Conservation (phyloP, 306 rosid genomes). For the peach (Prunus persica) region Prunus_persica_NCBIv2 NC_034011.1:13836001-13836500, state of each 20-base stretch:
- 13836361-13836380: background rate
- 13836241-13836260: background rate
- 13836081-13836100: too few relatives aligned
- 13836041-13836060: too few relatives aligned
- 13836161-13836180: too few relatives aligned
- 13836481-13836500: slow-evolving; percentile 11
- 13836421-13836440: background rate
- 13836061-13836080: too few relatives aligned
- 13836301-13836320: background rate
- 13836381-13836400: background rate
- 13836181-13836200: background rate
- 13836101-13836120: too few relatives aligned
- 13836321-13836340: slow-evolving; percentile 1
- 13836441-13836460: background rate
- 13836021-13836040: too few relatives aligned
- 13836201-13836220: background rate
- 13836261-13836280: background rate
- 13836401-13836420: slow-evolving; percentile 13
- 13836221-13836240: background rate
- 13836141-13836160: too few relatives aligned
- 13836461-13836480: background rate
- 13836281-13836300: background rate
- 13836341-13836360: background rate
- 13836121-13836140: too few relatives aligned
- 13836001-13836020: too few relatives aligned